Percentiles rank a stretch among this genome's conserved stretches.
phyloP scores from a whole-genome alignment of 345 rosid species.

The Arabis hirsuta region DNA sequence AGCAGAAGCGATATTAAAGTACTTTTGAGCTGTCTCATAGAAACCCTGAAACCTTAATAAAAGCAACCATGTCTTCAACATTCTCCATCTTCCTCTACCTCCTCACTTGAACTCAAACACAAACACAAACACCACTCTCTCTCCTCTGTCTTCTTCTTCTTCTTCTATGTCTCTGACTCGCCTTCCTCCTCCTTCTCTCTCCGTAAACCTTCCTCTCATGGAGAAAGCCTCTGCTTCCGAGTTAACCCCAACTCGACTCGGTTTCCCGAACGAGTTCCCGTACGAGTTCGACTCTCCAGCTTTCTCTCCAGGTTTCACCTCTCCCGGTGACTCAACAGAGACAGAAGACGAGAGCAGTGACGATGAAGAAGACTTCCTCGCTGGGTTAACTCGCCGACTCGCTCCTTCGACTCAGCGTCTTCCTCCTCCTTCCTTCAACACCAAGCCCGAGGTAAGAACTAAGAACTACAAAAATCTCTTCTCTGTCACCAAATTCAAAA shows the following conservation, averaged over 20 bases:
- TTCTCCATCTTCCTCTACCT: conserved; percentile 44
- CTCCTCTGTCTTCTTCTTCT: background rate
- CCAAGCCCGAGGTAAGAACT: conserved; percentile 47
- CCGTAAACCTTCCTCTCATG: conserved; percentile 19
- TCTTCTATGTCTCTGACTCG: conserved; percentile 28
- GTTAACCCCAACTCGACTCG: conserved; percentile 39
- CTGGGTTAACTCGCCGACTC: conserved; percentile 69
- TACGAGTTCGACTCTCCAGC: conserved; percentile 57
- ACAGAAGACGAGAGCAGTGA: conserved; percentile 54
- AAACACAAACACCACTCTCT: background rate
- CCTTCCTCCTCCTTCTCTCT: conserved; percentile 9
- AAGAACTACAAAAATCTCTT: too few species aligned
- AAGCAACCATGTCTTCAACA: conserved; percentile 45
- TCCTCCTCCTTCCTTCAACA: conserved; percentile 33
- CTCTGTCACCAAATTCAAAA: background rate
- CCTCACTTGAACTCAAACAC: conserved; percentile 1
- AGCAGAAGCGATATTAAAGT: conserved; percentile 35
- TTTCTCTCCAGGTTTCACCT: conserved; percentile 49
- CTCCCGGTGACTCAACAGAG: conserved; percentile 64
- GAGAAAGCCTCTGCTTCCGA: conserved; percentile 4
- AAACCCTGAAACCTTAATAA: conserved; percentile 50
- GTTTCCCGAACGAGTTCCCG: conserved; percentile 67
- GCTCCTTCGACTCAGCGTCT: conserved; percentile 59
- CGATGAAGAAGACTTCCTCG: conserved; percentile 77
- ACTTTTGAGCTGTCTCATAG: conserved; percentile 49